A percentile compares a stretch with the other conserved stretches of the same genome.
These are phyloP conservation scores for Dendryphion nanum DNA, from an alignment of 2,329 filamentous ascomycete genomes.

Conservation along the genomic window DNA sequence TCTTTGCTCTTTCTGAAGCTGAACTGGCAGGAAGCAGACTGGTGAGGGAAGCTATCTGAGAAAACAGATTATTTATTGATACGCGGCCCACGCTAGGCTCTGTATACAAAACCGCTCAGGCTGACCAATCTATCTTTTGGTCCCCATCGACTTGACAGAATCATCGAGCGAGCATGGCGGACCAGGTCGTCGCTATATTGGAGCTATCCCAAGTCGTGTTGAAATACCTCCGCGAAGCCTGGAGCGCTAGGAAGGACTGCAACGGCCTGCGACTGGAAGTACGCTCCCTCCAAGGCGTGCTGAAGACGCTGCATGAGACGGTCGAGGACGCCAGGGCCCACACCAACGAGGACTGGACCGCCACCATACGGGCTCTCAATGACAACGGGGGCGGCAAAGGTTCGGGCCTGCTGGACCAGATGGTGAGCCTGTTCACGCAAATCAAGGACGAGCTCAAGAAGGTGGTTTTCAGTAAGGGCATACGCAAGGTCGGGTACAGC, in stretches of 20 bases:
- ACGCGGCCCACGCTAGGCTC: too few species aligned
- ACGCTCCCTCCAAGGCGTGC: constrained; percentile 14
- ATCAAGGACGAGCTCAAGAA: constrained; percentile 18
- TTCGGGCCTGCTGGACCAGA: too few species aligned
- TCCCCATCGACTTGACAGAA: too few species aligned
- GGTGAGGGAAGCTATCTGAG: too few species aligned
- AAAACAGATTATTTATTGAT: too few species aligned
- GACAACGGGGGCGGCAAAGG: too few species aligned
- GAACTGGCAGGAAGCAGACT: too few species aligned
- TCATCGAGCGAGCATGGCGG: constrained; percentile 15
- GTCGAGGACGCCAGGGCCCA: too few species aligned
- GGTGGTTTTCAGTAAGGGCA: constrained; percentile 10
- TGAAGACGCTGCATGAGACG: constrained; percentile 19
- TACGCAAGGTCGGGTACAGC: constrained; percentile 8
- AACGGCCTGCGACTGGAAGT: constrained; percentile 14
- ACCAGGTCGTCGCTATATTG: constrained; percentile 19
- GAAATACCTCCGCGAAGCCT: constrained; percentile 17
- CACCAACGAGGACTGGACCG: constrained; percentile 18
- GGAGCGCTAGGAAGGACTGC: constrained; percentile 19
- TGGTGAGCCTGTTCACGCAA: constrained; percentile 28
- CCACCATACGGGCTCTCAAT: constrained; percentile 12
- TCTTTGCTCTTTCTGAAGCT: too few species aligned
- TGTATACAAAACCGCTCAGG: too few species aligned
- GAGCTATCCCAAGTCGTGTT: constrained; percentile 13
- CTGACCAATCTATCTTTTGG: too few species aligned